Conservation (phyloP, 2,329 filamentous ascomycete species). For the Bipolaris oryzae region DNA sequence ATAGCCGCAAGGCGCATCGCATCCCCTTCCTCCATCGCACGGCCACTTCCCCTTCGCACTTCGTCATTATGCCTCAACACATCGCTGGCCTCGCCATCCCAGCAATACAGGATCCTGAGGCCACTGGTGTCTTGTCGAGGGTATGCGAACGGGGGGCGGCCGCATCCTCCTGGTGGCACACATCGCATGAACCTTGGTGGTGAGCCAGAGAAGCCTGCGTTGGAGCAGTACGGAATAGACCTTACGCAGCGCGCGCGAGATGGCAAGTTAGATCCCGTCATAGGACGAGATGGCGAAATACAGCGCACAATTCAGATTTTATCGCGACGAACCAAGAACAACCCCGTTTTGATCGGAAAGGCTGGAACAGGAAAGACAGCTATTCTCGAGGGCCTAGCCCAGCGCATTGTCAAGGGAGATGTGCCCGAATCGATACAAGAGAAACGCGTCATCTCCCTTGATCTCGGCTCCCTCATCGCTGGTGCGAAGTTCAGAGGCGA, state of each 20-base stretch:
- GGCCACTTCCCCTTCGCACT: constrained; percentile 23
- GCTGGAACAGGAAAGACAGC: constrained; percentile 95
- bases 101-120: constrained; percentile 22
- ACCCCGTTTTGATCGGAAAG: constrained; percentile 89
- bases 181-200: constrained; percentile 90
- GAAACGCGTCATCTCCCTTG: constrained; percentile 84
- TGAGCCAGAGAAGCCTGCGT: constrained; percentile 77
- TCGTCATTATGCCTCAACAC: constrained; percentile 33
- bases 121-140: constrained; percentile 55
- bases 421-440: constrained; percentile 96
- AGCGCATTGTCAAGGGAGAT: constrained; percentile 88
- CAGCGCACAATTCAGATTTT: constrained; percentile 93
- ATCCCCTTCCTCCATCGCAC: constrained; percentile 17
- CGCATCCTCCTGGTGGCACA: constrained; percentile 88
- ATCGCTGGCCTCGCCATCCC: constrained; percentile 16
- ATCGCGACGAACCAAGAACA: constrained; percentile 92
- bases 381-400: constrained; percentile 85
- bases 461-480: constrained; percentile 90
- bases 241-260: constrained; percentile 82
- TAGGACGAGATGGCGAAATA: constrained; percentile 89
- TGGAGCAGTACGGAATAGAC: constrained; percentile 91
- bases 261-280: constrained; percentile 94
- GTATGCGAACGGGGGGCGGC: constrained; percentile 67
- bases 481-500: constrained; percentile 95
- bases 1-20: constrained; percentile 45